Conservation (phyloP, 345 rosid genomes). For the Citrus australasica region DNA sequence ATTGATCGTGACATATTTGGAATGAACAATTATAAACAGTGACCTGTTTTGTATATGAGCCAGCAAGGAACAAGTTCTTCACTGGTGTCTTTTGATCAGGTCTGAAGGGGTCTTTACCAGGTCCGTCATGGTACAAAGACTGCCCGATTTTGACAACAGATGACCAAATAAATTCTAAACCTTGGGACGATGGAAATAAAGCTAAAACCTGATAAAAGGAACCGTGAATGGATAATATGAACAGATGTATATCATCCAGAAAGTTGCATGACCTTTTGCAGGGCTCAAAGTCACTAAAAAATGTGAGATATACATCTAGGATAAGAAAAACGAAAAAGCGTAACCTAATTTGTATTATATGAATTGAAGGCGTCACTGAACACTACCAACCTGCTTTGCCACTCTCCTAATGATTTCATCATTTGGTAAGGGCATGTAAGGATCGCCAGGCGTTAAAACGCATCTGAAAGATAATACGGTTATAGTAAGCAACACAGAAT, state of each 20-base stretch:
- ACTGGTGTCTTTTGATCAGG: constrained; percentile 95
- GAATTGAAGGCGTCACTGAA: background rate
- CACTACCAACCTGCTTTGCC: constrained; percentile 62
- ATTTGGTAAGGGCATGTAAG: constrained; percentile 83
- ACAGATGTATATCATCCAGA: background rate
- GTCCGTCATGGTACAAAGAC: constrained; percentile 88
- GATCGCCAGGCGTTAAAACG: constrained; percentile 93
- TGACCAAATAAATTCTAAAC: constrained; percentile 83
- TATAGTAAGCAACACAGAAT: constrained; percentile 6
- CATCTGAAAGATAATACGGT: constrained; percentile 47
- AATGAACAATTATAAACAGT: background rate
- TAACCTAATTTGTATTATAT: background rate
- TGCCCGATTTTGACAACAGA: constrained; percentile 93
- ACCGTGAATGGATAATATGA: background rate
- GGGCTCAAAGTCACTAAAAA: background rate
- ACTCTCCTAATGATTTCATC: constrained; percentile 84
- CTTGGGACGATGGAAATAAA: constrained; percentile 87
- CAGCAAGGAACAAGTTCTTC: constrained; percentile 88
- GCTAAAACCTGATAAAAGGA: constrained; percentile 50
- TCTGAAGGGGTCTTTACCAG: constrained; percentile 92
- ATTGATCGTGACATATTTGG: no score
- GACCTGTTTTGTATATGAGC: constrained; percentile 98
- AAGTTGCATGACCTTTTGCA: background rate
- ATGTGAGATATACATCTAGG: background rate
- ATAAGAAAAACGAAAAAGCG: background rate